Percentiles rank a stretch among this genome's conserved stretches.
Conservation (phyloP, 768 basidiomycete genomes). For the Xanthoconium purpureum region DNA sequence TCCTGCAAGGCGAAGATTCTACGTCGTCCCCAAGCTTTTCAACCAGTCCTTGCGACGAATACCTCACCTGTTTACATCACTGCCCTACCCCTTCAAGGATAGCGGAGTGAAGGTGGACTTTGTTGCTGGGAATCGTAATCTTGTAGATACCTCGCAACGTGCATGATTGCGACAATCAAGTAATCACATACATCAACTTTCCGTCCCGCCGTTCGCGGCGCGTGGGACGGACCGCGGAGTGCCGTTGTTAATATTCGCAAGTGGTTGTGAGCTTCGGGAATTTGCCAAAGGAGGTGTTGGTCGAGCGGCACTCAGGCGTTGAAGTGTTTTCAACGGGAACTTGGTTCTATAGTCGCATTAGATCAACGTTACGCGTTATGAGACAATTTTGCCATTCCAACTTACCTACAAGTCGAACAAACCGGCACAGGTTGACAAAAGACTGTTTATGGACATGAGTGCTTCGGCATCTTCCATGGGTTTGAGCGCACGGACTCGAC, state of each 20-base stretch:
- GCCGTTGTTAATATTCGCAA: constrained; percentile 35
- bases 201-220: constrained; percentile 18
- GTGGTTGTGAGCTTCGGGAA: constrained; percentile 31
- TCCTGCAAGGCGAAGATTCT: constrained; percentile 35
- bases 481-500: constrained; percentile 63
- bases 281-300: constrained; percentile 35
- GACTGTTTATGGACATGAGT: constrained; percentile 46
- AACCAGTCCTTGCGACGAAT: constrained; percentile 10
- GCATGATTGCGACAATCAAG: not conserved
- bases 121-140: not conserved
- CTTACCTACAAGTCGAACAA: constrained; percentile 90
- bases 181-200: constrained; percentile 7
- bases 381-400: constrained; percentile 11
- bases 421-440: constrained; percentile 93
- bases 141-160: not conserved
- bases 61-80: constrained; percentile 54
- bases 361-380: not conserved
- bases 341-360: constrained; percentile 61
- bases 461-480: not conserved
- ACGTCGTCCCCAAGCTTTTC: constrained; percentile 22
- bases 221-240: constrained; percentile 18
- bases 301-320: constrained; percentile 68
- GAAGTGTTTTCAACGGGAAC: constrained; percentile 90
- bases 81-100: constrained; percentile 40
- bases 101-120: not conserved